Evolutionary conservation across 2,329 filamentous ascomycete genomes (phyloP), one percentile per base, ranked within the genome.

Genomic region (Fusarium dlaminii): DNA sequence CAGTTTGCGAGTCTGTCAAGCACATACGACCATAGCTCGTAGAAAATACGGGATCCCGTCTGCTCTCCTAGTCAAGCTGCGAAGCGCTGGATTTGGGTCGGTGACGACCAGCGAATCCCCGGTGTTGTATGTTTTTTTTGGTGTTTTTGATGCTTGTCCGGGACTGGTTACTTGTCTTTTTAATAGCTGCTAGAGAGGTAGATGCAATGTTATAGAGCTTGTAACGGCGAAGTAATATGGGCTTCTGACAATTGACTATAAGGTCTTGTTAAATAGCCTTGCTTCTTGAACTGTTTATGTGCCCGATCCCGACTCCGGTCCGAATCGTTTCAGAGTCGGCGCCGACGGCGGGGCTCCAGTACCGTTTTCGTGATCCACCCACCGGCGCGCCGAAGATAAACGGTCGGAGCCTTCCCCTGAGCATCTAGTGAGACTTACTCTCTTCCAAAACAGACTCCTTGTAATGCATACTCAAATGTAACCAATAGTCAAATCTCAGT

Each of bases 1-100:
- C 22, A n/a, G 24, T 27, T 30, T 43, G 13, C 30, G 10, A 3
- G 12, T 4, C 2, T 5, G 1, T n/a, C 24, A 18, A 43, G 14
- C 17, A 68, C 63, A 67, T 68, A 62, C 63, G 63, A 56, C 55
- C 66, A 68, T 36, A 68, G 55, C 48, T 60, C 39, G 48, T 32
- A 61, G 48, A 67, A 42, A 67, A 51, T 40, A 42, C 63, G 66
- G 66, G 54, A 61, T 68, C 61, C 45, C 65, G 65, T 49, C 40
- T 27, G 60, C 60, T 63, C 51, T 63, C 60, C 60, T 58, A 46
- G 51, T 46, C 54, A 63, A 58, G 39, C 39, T 57, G 51, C 51
- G 36, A 40, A 55, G 36, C 51, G 51, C 51, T 55, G 52, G 52
- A 30, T 55, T 55, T 55, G 52, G 52, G 52, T 55, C 52, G 52